phyloP scores from a whole-genome alignment of 2,329 filamentous ascomycete genomes.

The Penicillium sp. region DNA sequence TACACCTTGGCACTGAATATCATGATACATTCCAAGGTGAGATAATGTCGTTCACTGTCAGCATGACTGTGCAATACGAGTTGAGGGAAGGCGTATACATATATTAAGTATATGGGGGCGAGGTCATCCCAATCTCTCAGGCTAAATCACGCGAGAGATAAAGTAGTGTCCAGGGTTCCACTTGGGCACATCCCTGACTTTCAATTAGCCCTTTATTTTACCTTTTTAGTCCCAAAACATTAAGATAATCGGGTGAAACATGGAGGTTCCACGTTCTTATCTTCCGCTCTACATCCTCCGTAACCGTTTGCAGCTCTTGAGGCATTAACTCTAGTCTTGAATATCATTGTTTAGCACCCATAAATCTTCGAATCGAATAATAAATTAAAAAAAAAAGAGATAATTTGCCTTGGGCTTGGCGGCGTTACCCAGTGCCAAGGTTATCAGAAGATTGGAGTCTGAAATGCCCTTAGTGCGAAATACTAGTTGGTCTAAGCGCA shows the following conservation, averaged over 20 bases:
- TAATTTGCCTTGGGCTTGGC: neutral
- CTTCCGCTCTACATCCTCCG: neutral
- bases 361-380: no score
- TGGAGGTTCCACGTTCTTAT: neutral
- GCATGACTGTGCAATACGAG: neutral
- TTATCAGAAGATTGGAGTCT: conserved; percentile 4
- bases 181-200: neutral
- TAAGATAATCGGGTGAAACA: neutral
- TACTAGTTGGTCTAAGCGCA: conserved; percentile 8
- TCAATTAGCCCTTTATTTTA: neutral
- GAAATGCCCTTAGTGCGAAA: conserved; percentile 2
- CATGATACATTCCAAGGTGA: no score
- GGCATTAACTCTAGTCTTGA: no score
- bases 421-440: conserved; percentile 1
- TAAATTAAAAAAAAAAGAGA: no score
- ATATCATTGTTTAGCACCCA: no score
- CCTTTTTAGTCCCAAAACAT: neutral
- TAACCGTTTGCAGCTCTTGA: neutral
- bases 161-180: conserved; percentile 4
- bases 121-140: conserved; percentile 17
- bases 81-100: no score
- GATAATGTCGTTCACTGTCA: neutral
- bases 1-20: neutral
- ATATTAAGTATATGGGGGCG: neutral
- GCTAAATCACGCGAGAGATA: conserved; percentile 17